Base-by-base conservation (phyloP, 1,284 basidiomycete species). In the Tremellales sp. region DNA sequence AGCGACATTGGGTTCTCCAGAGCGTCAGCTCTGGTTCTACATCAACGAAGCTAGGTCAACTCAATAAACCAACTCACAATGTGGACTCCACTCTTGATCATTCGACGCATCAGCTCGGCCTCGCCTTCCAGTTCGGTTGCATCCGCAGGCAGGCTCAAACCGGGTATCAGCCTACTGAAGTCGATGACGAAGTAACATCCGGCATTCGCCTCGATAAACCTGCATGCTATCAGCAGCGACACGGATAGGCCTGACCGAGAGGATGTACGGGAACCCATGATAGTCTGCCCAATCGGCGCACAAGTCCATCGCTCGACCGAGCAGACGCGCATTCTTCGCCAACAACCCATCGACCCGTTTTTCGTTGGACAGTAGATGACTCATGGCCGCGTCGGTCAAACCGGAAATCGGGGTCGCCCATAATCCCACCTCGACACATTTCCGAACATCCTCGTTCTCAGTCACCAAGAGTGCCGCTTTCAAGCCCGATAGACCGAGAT, bases 161-260 rank as follows among this genome's bases (percentile, higher is more conserved):
- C 15, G 5, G 17, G 7, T 12, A 29, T 15, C 5, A 42, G 17
- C 25, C 19, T 22, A n/a, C 36, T n/a, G 22, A 43, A 29, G 29
- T 48, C 47, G 10, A 48, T 17, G 27, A 43, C 31, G 22, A 43
- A 43, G 26, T 43, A 48, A 13, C 43, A 40, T 4, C 40, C 41
- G 15, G 47, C 40, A 33, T 25, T 43, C 13, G 47, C 47, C 33
- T 47, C 39, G 7, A 40, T 24, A 22, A 40, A 25, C 11, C 44
- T 46, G 17, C 3, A n/a, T 23, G n/a, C n/a, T 6, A 15, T 36
- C 33, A 36, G 33, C 33, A 4, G n/a, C n/a, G n/a, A n/a, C n/a
- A n/a, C n/a, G n/a, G n/a, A n/a, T 5, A 15, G 15, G 5, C 33
- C 5, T 7, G 13, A 39, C 23, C 17, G 22, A 10, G 17, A 29